These are phyloP conservation scores for Gossypioides kirkii DNA, from an alignment of 345 rosid species.

Conservation along the genomic window DNA sequence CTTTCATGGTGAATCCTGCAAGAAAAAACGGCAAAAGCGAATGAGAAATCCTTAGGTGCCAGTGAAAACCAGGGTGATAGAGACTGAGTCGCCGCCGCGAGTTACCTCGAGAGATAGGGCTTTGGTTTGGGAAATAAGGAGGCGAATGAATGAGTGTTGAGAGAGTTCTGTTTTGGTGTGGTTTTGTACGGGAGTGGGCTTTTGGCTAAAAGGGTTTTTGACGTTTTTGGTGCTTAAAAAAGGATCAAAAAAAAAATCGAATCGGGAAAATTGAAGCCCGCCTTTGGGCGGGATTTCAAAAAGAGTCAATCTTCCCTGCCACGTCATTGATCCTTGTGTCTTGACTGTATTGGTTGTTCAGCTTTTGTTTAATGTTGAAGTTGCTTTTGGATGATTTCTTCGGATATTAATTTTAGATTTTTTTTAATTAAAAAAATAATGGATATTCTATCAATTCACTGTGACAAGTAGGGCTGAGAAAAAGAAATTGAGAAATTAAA, in stretches of 20 bases:
- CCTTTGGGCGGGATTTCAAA: conserved; percentile 63
- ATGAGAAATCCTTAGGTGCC: conserved; percentile 20
- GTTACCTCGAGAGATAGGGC: conserved; percentile 17
- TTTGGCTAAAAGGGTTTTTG: conserved; percentile 14
- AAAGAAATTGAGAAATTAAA: too few species aligned
- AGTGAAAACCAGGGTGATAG: conserved; percentile 8
- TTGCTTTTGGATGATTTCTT: too few species aligned
- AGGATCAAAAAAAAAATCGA: background rate
- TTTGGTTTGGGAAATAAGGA: conserved; percentile 30
- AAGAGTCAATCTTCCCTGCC: conserved; percentile 12
- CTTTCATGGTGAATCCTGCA: conserved; percentile 65
- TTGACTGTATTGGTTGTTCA: background rate
- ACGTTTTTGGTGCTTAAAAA: background rate
- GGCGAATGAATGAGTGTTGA: conserved; percentile 9
- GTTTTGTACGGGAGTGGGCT: background rate
- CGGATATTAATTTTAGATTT: too few species aligned
- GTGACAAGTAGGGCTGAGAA: too few species aligned
- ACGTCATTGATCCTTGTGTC: conserved; percentile 33
- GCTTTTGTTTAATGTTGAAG: background rate
- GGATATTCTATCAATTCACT: too few species aligned
- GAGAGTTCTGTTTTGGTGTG: background rate
- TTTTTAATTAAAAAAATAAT: too few species aligned
- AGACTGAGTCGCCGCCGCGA: conserved; percentile 26
- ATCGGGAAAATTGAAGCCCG: conserved; percentile 20
- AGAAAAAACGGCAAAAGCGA: conserved; percentile 9